Base-by-base conservation (phyloP, 495 filamentous ascomycete genomes). In the Astrothelium subdiscretum region DNA sequence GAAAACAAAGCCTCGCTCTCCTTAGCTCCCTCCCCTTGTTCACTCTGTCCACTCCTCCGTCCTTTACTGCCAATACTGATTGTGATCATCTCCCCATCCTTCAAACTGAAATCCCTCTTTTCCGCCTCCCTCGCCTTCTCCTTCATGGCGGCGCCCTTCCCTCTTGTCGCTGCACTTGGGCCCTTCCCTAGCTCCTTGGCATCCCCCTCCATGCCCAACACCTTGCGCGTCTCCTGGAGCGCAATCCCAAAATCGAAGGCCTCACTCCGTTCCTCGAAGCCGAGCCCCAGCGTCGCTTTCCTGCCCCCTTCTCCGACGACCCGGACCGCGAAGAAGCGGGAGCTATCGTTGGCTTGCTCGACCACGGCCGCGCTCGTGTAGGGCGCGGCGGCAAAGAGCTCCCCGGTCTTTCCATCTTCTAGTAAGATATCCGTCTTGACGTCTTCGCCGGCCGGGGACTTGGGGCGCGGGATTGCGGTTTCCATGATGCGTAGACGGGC, bases 41-140 rank as follows among this genome's bases (percentile, higher is more conserved):
- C 63, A 24, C 61, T 65, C 26, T 64, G 66, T 44, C 67, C 62
- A 38, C 63, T 67, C 61, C 69, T 64, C 10, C 66, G 58, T 31
- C 71, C 72, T 59, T 65, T 66, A 4, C 69, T 69, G 11, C 83
- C 86, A 62, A 91, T 74, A 71, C 88, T 89, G 54, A 94, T 83
- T 42, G 84, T 87, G 59, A 94, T 92, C 2, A 87, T 92, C 78
- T 94, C 86, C 11, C 89, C 89, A 62, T 90, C 87, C 74, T 92
- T 92, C 54, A 94, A 68, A 61, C 85, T 87, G 65, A 86, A 89
- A 70, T 92, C 89, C 60, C 78, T 80, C 74, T 86, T 88, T 63
- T 78, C 78, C 54, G 74, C 65, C 31, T 61, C 66, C 24, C 24
- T 54, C 22, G 48, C 48, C 24, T 54, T 54, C 24, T 27, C 48